Percentiles rank a stretch among this genome's conserved stretches.
Conservation (phyloP, 1,139 yeast species). For the Hansenula sp. region DNA sequence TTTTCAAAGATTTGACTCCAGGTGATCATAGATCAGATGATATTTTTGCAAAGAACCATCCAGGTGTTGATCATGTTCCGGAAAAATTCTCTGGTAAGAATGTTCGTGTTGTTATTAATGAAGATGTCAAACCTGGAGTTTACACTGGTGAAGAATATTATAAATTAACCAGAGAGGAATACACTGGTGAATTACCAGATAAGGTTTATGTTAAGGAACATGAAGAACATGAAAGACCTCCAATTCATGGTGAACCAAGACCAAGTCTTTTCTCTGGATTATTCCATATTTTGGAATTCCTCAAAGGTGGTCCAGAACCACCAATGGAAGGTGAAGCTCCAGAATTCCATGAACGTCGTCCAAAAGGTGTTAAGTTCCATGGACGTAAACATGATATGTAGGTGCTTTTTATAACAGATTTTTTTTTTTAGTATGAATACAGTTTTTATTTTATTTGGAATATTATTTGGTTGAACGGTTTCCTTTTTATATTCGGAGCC, state of each 20-base stretch:
- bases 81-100: too few relatives aligned
- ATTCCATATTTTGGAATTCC: background rate
- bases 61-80: too few relatives aligned
- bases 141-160: too few relatives aligned
- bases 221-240: background rate
- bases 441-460: background rate
- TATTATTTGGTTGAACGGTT: too few relatives aligned
- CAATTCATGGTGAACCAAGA: background rate
- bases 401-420: background rate
- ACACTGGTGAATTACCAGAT: background rate
- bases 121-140: background rate
- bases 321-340: too few relatives aligned
- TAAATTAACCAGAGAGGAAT: too few relatives aligned
- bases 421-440: too few relatives aligned
- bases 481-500: background rate
- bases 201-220: background rate
- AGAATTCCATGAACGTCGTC: conserved; percentile 2
- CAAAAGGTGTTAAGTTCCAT: background rate
- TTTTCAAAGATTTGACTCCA: too few relatives aligned
- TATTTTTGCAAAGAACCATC: too few relatives aligned
- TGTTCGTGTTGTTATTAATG: too few relatives aligned
- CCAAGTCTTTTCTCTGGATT: too few relatives aligned
- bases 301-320: background rate
- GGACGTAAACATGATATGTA: background rate
- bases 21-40: too few relatives aligned